Conservation (phyloP, 2,329 filamentous ascomycete species). For the Parastagonospora avenae region DNA sequence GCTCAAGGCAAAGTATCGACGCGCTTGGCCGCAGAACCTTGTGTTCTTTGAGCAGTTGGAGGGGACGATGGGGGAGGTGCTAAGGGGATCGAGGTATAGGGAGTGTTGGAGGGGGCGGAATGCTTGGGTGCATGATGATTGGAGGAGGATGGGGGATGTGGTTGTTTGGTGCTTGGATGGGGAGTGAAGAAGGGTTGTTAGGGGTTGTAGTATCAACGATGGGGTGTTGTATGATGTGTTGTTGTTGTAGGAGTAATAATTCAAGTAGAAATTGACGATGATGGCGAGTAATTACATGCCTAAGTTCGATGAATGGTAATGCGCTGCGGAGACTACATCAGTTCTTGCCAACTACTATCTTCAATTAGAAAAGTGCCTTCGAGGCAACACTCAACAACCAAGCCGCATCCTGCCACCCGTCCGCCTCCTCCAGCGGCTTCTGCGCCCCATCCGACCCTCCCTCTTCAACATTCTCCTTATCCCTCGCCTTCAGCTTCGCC, state of each 20-base stretch:
- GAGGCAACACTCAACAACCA: constrained; percentile 62
- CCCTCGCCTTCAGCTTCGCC: constrained; percentile 44
- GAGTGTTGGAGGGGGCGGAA: constrained; percentile 67
- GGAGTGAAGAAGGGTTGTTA: neutral
- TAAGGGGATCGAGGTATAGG: constrained; percentile 56
- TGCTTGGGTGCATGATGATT: constrained; percentile 67
- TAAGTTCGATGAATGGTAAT: too few species aligned
- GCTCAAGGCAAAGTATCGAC: constrained; percentile 20
- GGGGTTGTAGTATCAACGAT: too few species aligned
- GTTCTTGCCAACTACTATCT: too few species aligned
- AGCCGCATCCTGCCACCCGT: constrained; percentile 63
- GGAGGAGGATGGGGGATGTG: constrained; percentile 65
- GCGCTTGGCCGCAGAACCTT: constrained; percentile 52
- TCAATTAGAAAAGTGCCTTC: constrained; percentile 47
- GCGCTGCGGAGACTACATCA: too few species aligned
- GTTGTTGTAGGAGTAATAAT: neutral
- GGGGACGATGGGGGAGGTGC: constrained; percentile 49
- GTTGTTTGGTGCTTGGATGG: constrained; percentile 60
- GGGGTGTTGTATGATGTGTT: neutral
- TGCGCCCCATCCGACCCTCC: constrained; percentile 15
- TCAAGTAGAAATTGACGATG: neutral
- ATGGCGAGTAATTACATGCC: neutral
- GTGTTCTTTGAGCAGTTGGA: constrained; percentile 65
- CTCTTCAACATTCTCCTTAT: constrained; percentile 19
- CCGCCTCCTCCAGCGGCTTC: constrained; percentile 38